Percentiles rank a stretch among this genome's conserved stretches.
Conservation (phyloP, 1,139 yeast species). For the Candida sanyaensis region DNA sequence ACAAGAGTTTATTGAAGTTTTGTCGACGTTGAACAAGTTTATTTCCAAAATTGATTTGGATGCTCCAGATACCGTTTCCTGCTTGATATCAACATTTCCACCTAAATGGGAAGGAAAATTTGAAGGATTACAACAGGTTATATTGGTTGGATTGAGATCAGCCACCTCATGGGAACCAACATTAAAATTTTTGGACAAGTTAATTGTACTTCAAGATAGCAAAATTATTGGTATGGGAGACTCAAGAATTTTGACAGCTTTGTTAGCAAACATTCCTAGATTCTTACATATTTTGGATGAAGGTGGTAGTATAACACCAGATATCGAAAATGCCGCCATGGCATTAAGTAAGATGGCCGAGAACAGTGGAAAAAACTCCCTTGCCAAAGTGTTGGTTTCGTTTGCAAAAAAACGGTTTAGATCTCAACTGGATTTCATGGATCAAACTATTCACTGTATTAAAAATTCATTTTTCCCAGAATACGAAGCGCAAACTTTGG, state of each 20-base stretch:
- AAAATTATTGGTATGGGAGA: constrained; percentile 77
- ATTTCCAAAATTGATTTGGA: constrained; percentile 85
- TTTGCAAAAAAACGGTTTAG: constrained; percentile 78
- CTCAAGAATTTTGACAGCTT: constrained; percentile 66
- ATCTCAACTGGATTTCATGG: constrained; percentile 83
- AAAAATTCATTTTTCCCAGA: constrained; percentile 70
- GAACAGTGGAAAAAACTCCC: constrained; percentile 53
- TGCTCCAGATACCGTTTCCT: constrained; percentile 81
- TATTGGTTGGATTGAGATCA: constrained; percentile 82
- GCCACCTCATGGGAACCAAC: constrained; percentile 80
- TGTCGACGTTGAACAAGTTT: constrained; percentile 79
- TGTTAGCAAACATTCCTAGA: constrained; percentile 80
- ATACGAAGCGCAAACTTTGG: constrained; percentile 72
- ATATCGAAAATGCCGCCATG: constrained; percentile 59
- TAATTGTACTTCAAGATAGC: constrained; percentile 69
- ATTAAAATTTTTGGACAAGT: constrained; percentile 68
- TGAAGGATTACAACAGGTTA: constrained; percentile 80
- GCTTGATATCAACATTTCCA: constrained; percentile 85
- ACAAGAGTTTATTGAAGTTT: constrained; percentile 85
- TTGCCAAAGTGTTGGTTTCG: constrained; percentile 76
- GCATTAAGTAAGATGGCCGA: constrained; percentile 64
- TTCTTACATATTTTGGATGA: constrained; percentile 76
- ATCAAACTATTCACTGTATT: constrained; percentile 74
- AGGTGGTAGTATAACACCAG: constrained; percentile 46
- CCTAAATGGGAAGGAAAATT: constrained; percentile 95